Base-by-base conservation (phyloP, 2,329 filamentous ascomycete genomes). In the Colletotrichum sp. region DNA sequence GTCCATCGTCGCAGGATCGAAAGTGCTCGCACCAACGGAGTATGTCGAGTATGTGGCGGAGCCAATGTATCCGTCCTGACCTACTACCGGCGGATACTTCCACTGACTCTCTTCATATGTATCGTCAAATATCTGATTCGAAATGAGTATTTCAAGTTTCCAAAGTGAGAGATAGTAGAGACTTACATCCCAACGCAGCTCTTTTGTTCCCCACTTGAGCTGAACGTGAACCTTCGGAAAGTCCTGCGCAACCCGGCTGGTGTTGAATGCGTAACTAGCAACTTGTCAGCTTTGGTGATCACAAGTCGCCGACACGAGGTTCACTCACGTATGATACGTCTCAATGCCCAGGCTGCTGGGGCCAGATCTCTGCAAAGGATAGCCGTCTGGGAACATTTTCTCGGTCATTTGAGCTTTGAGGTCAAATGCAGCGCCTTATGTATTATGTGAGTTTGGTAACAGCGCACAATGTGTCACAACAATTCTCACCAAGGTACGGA, bases 401-500 rank as follows among this genome's bases (percentile, higher is more conserved):
- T 68, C 48, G 16, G 28, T 63, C 60, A 78, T 68, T n/a, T 71
- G 69, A 9, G 43, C 24, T 34, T 71, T 75, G 24, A 78, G 28
- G 30, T 78, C 68, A 21, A 70, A 77, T 9, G 75, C 77, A 2
- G 66, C 72, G 13, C 77, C 77, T 77, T 4, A 5, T 18, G 2
- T 8, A 7, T n/a, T 4, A 4, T 32, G 12, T 34, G 12, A 14
- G 14, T 21, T 28, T 16, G 14, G 18, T 7, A 13, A 21, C 10
- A 21, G 18, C n/a, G 18, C n/a, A 48, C 10, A 4, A 21, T n/a
- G n/a, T 48, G 43, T 21, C 10, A 13, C 10, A 13, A 21, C 4
- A 10, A 52, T 6, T 52, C 43, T 52, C 28, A 79, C 83, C 83
- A n/a, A 81, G 34, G 77, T 85, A 85, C 7, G 83, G 84, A 12